These are phyloP conservation scores for Boletus tylopilopsis DNA, from an alignment of 768 basidiomycete genomes.

Conservation along the genomic window DNA sequence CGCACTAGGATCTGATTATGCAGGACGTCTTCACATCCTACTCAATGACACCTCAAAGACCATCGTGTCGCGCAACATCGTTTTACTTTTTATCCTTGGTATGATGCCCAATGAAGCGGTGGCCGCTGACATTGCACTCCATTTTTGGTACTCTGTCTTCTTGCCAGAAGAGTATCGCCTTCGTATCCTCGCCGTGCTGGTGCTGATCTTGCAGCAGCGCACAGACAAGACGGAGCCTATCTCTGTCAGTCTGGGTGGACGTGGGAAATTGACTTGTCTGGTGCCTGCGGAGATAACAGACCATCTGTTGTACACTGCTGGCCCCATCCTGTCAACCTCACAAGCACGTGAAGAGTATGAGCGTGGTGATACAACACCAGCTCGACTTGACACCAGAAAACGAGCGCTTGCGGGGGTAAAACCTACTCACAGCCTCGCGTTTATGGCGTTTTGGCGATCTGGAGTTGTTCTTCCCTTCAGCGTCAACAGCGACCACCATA, in stretches of 20 bases:
- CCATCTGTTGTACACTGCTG: conserved; percentile 26
- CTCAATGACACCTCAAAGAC: conserved; percentile 38
- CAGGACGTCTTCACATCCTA: conserved; percentile 36
- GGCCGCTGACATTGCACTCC: conserved; percentile 43
- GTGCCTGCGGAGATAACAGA: conserved; percentile 25
- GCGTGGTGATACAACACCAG: conserved; percentile 30
- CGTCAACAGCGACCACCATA: conserved; percentile 34
- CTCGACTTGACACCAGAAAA: conserved; percentile 39
- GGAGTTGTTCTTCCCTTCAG: conserved; percentile 46
- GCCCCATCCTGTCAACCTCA: conserved; percentile 17
- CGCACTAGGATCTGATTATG: conserved; percentile 36
- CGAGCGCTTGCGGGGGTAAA: conserved; percentile 34
- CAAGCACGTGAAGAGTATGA: conserved; percentile 30
- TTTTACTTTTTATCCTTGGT: conserved; percentile 39
- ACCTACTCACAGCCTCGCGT: conserved; percentile 41
- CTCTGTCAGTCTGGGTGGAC: conserved; percentile 7
- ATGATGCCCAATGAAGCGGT: conserved; percentile 26
- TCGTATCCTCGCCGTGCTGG: conserved; percentile 16
- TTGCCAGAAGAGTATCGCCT: conserved; percentile 32
- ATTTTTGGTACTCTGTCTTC: conserved; percentile 45
- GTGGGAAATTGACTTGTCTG: conserved; percentile 20
- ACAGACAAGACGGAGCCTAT: conserved; percentile 14
- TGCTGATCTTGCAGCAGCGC: conserved; percentile 10
- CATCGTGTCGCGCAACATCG: conserved; percentile 36
- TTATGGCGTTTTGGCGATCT: conserved; percentile 35